Base-by-base conservation (phyloP, 352 stramenopile species). In the Globisporangium ultimum region DNA sequence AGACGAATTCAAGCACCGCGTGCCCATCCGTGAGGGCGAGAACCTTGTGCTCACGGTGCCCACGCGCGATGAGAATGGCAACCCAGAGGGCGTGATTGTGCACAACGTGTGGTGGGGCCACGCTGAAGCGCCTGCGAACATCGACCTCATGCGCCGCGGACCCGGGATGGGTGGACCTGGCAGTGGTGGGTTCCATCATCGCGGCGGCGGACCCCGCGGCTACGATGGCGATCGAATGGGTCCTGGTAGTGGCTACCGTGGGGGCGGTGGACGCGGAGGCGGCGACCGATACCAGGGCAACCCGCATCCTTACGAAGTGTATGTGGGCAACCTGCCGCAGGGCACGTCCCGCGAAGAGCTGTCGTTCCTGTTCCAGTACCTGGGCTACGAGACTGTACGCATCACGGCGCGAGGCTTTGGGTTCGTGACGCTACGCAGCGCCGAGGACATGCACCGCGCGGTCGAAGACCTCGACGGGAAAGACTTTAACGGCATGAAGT, bases 61-160 rank as follows among this genome's bases (percentile, higher is more conserved):
- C 0, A 88, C 80, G 14, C 77, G 78, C 43, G 84, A 93, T 55
- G 84, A 91, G 51, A 88, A 88, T 32, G 84, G 82, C 8, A 80
- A 82, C n/a, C 55, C 80, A 0, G 81, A 93, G 52, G 72, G 80
- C 10, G 76, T 93, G 11, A 67, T 88, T 38, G 73, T 93, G 28
- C 84, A 93, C 66, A 89, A 71, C 60, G 81, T 93, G 15, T 93
- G 84, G 84, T 93, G 84, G 84, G 84, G 84, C 12, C 84, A 93
- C 47, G 81, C 81, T 0, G 81, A 93, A 47, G 74, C 82, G 17
- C 79, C 79, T n/a, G 64, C 82, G 1, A 87, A 83, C n/a, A 63
- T 88, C 6, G 80, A 90, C 41, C 68, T 77, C 41, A 67, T 81
- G 67, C 69, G 74, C 12, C 75, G 76, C 7, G 71, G 69, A 8